These are phyloP conservation scores for Sarocladiaceae sp. DNA, from an alignment of 2,329 filamentous ascomycete species.

Conservation along the genomic window DNA sequence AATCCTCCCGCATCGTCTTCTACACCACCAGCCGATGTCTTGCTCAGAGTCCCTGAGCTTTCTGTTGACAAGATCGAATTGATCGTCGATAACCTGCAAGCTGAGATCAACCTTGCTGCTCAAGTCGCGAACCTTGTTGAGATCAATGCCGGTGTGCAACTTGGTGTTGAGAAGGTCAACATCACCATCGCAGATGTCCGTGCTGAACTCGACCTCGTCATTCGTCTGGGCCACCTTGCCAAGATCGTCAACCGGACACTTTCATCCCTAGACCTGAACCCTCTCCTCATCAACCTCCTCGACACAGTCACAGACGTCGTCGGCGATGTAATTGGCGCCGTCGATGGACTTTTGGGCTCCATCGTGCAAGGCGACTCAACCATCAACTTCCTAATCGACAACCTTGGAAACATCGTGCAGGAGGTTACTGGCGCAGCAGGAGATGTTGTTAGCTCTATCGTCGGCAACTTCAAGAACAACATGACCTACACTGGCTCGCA, in stretches of 20 bases:
- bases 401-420: slow-evolving; percentile 60
- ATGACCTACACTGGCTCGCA: slow-evolving; percentile 46
- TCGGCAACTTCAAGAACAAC: slow-evolving; percentile 54
- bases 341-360: slow-evolving; percentile 55
- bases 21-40: slow-evolving; percentile 38
- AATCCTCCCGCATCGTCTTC: slow-evolving; percentile 3
- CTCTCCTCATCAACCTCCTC: slow-evolving; percentile 52
- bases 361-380: slow-evolving; percentile 52
- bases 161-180: slow-evolving; percentile 48
- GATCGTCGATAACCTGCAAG: slow-evolving; percentile 53
- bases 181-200: slow-evolving; percentile 58
- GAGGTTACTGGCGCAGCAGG: slow-evolving; percentile 46
- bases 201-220: slow-evolving; percentile 54
- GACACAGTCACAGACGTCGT: slow-evolving; percentile 50
- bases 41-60: slow-evolving; percentile 53
- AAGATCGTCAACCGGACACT: slow-evolving; percentile 59
- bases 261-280: slow-evolving; percentile 55
- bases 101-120: slow-evolving; percentile 57
- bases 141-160: slow-evolving; percentile 50
- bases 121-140: slow-evolving; percentile 54
- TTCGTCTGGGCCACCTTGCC: slow-evolving; percentile 55
- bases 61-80: slow-evolving; percentile 57
- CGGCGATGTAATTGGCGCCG: slow-evolving; percentile 49
- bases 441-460: slow-evolving; percentile 43
- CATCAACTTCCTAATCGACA: slow-evolving; percentile 54